Percentiles rank a stretch among this genome's conserved stretches.
Conservation (phyloP, 306 rosid species). For the Vigna angularis region DNA sequence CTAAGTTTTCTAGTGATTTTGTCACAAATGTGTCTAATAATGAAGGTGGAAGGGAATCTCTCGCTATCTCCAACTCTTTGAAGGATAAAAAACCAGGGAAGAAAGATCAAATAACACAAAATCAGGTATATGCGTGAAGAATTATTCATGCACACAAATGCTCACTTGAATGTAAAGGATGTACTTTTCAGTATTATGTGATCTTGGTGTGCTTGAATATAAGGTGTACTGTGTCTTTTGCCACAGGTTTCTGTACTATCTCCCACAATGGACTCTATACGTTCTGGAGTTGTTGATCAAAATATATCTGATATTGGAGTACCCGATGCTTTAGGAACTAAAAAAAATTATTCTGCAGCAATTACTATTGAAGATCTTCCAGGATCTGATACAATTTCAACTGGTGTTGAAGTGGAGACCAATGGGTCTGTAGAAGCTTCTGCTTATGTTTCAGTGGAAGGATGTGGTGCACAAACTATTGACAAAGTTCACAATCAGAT, state of each 20-base stretch:
- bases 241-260: conserved; percentile 65
- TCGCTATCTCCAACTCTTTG: conserved; percentile 65
- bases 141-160: neutral
- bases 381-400: conserved; percentile 41
- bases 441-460: conserved; percentile 50
- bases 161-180: neutral
- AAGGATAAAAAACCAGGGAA: conserved; percentile 65
- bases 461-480: conserved; percentile 44
- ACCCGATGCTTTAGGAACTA: conserved; percentile 53
- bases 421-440: conserved; percentile 38
- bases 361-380: conserved; percentile 45
- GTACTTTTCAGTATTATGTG: neutral
- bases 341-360: conserved; percentile 38
- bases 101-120: conserved; percentile 62
- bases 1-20: conserved; percentile 54
- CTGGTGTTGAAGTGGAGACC: conserved; percentile 50
- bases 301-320: conserved; percentile 51
- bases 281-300: conserved; percentile 51
- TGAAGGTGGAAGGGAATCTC: conserved; percentile 62
- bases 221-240: neutral
- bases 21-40: conserved; percentile 46
- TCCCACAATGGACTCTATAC: conserved; percentile 44
- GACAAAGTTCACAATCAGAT: conserved; percentile 41
- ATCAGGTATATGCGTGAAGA: conserved; percentile 64
- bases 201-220: conserved; percentile 14